Percentiles rank a stretch among this genome's conserved stretches.
These are phyloP conservation scores for Metschnikowia rubicola DNA, from an alignment of 805 yeast species.

Conservation along the genomic window DNA sequence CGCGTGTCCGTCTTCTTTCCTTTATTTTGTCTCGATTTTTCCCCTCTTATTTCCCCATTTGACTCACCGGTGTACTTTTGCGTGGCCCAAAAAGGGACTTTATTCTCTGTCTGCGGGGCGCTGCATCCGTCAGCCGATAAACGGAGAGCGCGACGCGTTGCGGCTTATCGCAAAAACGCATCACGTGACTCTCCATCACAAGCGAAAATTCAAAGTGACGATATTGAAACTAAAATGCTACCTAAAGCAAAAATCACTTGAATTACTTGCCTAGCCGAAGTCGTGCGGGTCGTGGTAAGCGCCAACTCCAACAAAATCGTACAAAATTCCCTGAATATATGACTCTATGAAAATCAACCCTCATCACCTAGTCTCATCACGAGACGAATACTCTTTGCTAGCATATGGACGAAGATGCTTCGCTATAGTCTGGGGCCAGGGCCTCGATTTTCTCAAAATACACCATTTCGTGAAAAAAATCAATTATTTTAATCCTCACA, in stretches of 20 bases:
- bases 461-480: neutral
- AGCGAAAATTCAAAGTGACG: neutral
- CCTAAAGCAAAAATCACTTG: no score
- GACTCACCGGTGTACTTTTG: neutral
- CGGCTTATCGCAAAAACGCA: conserved; percentile 1
- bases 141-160: neutral
- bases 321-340: no score
- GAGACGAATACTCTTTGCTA: conserved; percentile 10
- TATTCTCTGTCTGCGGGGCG: neutral
- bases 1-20: neutral
- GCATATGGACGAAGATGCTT: conserved; percentile 6
- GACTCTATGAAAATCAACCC: conserved; percentile 2
- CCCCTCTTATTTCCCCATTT: neutral
- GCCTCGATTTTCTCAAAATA: neutral
- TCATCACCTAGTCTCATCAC: conserved; percentile 1
- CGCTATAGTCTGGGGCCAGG: conserved; percentile 8
- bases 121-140: neutral
- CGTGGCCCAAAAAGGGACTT: neutral
- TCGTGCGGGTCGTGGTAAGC: no score
- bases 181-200: neutral
- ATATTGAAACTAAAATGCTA: no score
- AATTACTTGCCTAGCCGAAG: no score
- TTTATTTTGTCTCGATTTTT: neutral
- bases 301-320: no score
- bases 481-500: conserved; percentile 12